Base-by-base conservation (phyloP, 352 stramenopile species). In the Globisporangium alternatum region DNA sequence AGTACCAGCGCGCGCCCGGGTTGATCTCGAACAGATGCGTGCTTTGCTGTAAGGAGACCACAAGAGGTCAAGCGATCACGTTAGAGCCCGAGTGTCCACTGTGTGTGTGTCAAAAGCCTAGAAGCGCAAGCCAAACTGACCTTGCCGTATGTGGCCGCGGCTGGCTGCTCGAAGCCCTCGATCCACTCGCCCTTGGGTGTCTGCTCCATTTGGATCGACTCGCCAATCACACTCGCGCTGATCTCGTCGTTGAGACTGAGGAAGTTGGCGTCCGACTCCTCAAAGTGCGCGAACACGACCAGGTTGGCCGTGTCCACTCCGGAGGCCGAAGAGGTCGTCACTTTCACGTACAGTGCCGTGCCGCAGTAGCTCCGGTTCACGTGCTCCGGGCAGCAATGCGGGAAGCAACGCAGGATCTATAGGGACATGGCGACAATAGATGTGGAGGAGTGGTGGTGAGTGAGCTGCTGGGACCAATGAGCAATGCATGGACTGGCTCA, bases 281-380 rank as follows among this genome's bases (percentile, higher is more conserved):
- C 77, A 45, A 90, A 90, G 66, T 80, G 77, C 9, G 77, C 79
- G 53, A 75, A 82, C 48, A 90, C 64, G 1, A 78, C 35, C 48
- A 86, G 45, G 35, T 68, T 68, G 51, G 47, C 4, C 12, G 41
- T 47, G 13, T 63, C 57, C 45, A 66, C 65, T 0, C 10, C 5
- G 47, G 47, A 5, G 47, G 21, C 12, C 10, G 47, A 49, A 10
- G 51, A 30, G 58, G n/a, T n/a, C n/a, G n/a, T 70, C 28, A 91
- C 74, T 21, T 67, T 65, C 22, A 88, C 72, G 43, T 76, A 69
- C 41, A 91, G 62, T 3, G 78, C 65, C 35, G 82, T 71, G 28
- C 82, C 82, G 64, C 82, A 91, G 66, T 91, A 91, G 67, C 82
- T 91, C 31, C 80, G 76, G 45, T 83, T 77, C 51, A 91, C 60